Evolutionary conservation across 2,329 filamentous ascomycete species (phyloP), one percentile per base, ranked within the genome.

Genomic region (Fusarium metavorans): DNA sequence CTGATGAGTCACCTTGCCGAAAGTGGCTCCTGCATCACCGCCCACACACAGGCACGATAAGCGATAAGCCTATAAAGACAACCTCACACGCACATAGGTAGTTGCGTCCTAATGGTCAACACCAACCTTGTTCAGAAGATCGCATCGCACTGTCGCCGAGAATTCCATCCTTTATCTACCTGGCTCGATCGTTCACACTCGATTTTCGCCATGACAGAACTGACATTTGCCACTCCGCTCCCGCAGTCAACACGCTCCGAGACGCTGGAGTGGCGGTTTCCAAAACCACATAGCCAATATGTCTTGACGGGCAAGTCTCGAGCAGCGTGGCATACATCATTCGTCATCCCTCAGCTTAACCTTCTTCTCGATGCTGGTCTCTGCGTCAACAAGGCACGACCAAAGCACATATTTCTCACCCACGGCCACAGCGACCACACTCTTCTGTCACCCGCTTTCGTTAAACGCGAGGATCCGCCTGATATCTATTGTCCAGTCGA

Each of bases 321-420:
- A 16, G 86, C 86, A 8, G 86, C 86, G 16, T 88, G 86, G 86
- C 86, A 88, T 77, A 88, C 86, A 3, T 87, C 85, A 6, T 88
- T 88, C 68, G 79, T 88, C 54, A 83, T 88, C 60, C 86, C 86
- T 2, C 84, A 87, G 70, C 84, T 88, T 60, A 85, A 87, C 67
- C 80, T 88, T 30, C 83, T 88, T 5, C 85, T 88, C 37, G 86
- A 88, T 76, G 85, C 86, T 3, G 86, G 86, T 2, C 81, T 87
- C 43, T 79, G 81, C 64, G 83, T 88, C 75, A 87, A 87, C 79
- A 84, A 83, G 34, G 73, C 81, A 2, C 82, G 86, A 0, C 86
- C 86, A 0, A 87, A 86, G 58, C 86, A 88, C 76, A 81, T 88
- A 70, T 87, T 88, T 71, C 77, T 88, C 57, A 88, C 86, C 0